Evolutionary conservation across 495 filamentous ascomycete species (phyloP).

Genomic region (Penicillium crystallinum): DNA sequence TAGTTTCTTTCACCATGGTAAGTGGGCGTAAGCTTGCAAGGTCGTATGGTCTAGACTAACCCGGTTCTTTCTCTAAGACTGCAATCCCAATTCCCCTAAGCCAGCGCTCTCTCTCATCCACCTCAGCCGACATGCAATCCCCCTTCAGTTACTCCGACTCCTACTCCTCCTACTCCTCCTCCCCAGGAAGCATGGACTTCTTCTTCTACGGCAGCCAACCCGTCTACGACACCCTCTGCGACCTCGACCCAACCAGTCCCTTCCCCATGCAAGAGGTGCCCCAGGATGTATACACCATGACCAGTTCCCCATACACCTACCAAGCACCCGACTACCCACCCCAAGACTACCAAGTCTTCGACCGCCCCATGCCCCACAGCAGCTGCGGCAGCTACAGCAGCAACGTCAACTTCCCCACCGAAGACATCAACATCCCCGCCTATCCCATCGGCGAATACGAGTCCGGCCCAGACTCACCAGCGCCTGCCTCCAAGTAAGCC

Average conservation of each 20-base stretch:
- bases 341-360: conserved; percentile 11
- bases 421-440: conserved; percentile 15
- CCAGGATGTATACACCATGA: conserved; percentile 21
- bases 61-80: conserved; percentile 13
- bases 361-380: conserved; percentile 13
- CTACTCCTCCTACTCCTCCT: conserved; percentile 24
- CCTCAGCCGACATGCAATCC: conserved; percentile 21
- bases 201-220: conserved; percentile 23
- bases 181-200: conserved; percentile 25
- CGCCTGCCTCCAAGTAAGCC: conserved; percentile 23
- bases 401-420: conserved; percentile 15
- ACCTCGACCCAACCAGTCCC: conserved; percentile 16
- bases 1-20: conserved; percentile 23
- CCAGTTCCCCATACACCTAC: conserved; percentile 23
- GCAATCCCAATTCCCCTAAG: conserved; percentile 5
- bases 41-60: conserved; percentile 5
- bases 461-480: conserved; percentile 18
- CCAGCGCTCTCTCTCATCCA: conserved; percentile 1
- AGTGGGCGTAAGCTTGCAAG: conserved; percentile 5
- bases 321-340: conserved; percentile 6
- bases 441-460: conserved; percentile 11
- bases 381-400: conserved; percentile 16
- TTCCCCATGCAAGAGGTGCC: conserved; percentile 17
- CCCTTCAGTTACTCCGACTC: conserved; percentile 24
- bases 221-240: conserved; percentile 20